Evolutionary conservation across 148 eudicot species (phyloP), one percentile per base, ranked within the genome.

Genomic region (Agrostemma githago): DNA sequence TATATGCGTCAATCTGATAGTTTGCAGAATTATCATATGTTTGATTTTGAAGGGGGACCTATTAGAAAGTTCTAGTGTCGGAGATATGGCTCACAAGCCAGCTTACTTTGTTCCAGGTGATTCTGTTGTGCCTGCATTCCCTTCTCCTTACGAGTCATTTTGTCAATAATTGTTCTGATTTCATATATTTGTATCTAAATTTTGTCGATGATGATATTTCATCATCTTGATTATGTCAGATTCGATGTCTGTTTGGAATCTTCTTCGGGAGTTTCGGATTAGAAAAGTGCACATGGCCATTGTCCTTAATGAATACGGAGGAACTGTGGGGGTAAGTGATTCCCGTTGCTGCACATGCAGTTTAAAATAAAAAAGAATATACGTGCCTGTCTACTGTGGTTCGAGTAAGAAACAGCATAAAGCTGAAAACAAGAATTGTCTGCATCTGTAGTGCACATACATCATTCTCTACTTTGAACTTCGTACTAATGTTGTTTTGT

Each of bases 221-320:
- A 53, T 74, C 60, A 16, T 72, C 58, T 74, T 78, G 41, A 72
- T 78, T 79, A 73, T 73, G 68, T 75, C 54, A 94, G 98, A 94
- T 92, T 94, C 98, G 57, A 94, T 94, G 98, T 94, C 98, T 37
- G 98, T 94, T 3, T 94, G 98, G 98, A 94, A 94, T 82, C 98
- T 94, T 84, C 97, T 94, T 76, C 87, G 98, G 76, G 98, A 94
- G 77, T 94, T 94, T 77, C 97, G 98, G 74, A 94, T 94, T 79
- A 85, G 98, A 81, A 94, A 94, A 89, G 97, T 94, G 57, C 98
- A 94, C 87, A 92, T 94, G 97, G 98, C 98, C 77, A 89, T 94
- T 84, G 98, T 92, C 83, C 92, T 94, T 38, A 94, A 94, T 42
- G 98, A 94, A 83, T 94, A 94, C 79, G 98, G 98, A 58, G 98